A percentile compares a stretch with the other conserved stretches of the same genome.
Evolutionary conservation across 371 early-diverging fungal genomes (phyloP).

Genomic region (Lichtheimia hyalospora): DNA sequence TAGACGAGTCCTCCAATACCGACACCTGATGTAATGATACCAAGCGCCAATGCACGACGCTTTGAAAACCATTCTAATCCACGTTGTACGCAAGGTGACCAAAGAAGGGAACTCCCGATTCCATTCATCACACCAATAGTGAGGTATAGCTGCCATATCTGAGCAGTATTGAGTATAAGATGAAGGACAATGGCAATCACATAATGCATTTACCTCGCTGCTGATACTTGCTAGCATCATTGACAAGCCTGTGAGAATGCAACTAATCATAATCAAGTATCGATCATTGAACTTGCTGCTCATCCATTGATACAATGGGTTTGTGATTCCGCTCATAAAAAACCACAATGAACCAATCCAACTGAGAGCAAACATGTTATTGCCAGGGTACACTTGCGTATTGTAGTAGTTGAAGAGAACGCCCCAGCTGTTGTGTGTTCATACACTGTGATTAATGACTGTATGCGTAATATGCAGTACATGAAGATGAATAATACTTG

Average conservation of each 20-base stretch:
- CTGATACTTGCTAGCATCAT: conserved; percentile 24
- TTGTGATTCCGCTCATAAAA: conserved; percentile 28
- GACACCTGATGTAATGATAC: conserved; percentile 49
- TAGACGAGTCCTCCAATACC: conserved; percentile 70
- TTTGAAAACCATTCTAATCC: conserved; percentile 11
- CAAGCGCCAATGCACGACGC: conserved; percentile 17
- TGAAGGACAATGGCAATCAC: too few relatives aligned
- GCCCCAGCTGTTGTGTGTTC: conserved; percentile 26
- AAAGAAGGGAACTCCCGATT: conserved; percentile 7
- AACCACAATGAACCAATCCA: conserved; percentile 48
- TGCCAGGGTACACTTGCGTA: conserved; percentile 24
- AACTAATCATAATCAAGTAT: conserved; percentile 11
- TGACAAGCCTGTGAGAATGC: conserved; percentile 50
- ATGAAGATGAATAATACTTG: too few relatives aligned
- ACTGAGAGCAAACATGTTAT: conserved; percentile 26
- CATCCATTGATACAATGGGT: conserved; percentile 43
- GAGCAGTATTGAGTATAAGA: background rate
- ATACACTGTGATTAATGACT: too few relatives aligned
- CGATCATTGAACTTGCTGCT: conserved; percentile 28
- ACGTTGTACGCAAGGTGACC: conserved; percentile 11
- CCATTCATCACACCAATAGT: conserved; percentile 24
- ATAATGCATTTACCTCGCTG: conserved; percentile 1
- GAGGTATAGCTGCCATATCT: conserved; percentile 26
- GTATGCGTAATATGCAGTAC: too few relatives aligned
- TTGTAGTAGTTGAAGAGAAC: conserved; percentile 33